These are phyloP conservation scores for Fusarium neocosmosporiellum DNA, from an alignment of 2,329 filamentous ascomycete genomes.

Conservation along the genomic window DNA sequence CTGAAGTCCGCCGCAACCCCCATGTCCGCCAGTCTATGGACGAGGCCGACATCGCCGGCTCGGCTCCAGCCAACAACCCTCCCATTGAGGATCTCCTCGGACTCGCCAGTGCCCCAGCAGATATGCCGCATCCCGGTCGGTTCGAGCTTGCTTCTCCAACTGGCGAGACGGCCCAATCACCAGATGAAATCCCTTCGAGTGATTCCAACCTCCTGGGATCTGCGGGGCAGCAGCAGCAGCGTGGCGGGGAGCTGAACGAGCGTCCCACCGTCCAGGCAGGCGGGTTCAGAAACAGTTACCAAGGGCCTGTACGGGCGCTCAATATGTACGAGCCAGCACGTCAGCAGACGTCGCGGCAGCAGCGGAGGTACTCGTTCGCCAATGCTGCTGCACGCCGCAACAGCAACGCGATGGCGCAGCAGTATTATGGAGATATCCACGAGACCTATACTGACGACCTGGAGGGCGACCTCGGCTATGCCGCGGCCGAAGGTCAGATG, in stretches of 20 bases:
- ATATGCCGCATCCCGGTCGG: slow-evolving; percentile 79
- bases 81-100: slow-evolving; percentile 76
- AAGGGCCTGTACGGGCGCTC: slow-evolving; percentile 54
- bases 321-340: slow-evolving; percentile 59
- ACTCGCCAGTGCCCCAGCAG: slow-evolving; percentile 68
- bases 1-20: slow-evolving; percentile 81
- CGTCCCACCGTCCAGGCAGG: slow-evolving; percentile 35
- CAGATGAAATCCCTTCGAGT: slow-evolving; percentile 46
- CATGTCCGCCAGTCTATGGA: slow-evolving; percentile 65
- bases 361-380: slow-evolving; percentile 66
- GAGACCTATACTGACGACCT: slow-evolving; percentile 79
- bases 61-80: slow-evolving; percentile 46
- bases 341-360: slow-evolving; percentile 53
- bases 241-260: slow-evolving; percentile 29
- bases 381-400: slow-evolving; percentile 59
- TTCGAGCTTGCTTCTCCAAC: slow-evolving; percentile 72
- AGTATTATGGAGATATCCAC: slow-evolving; percentile 63
- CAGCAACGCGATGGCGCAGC: slow-evolving; percentile 64
- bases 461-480: slow-evolving; percentile 94
- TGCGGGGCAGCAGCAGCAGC: slow-evolving; percentile 27
- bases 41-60: slow-evolving; percentile 86
- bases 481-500: slow-evolving; percentile 93
- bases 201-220: slow-evolving; percentile 35
- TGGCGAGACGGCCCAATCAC: slow-evolving; percentile 54
- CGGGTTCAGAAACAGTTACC: slow-evolving; percentile 51